Evolutionary conservation across 2,329 filamentous ascomycete species (phyloP).

Genomic region (Alternaria panax): DNA sequence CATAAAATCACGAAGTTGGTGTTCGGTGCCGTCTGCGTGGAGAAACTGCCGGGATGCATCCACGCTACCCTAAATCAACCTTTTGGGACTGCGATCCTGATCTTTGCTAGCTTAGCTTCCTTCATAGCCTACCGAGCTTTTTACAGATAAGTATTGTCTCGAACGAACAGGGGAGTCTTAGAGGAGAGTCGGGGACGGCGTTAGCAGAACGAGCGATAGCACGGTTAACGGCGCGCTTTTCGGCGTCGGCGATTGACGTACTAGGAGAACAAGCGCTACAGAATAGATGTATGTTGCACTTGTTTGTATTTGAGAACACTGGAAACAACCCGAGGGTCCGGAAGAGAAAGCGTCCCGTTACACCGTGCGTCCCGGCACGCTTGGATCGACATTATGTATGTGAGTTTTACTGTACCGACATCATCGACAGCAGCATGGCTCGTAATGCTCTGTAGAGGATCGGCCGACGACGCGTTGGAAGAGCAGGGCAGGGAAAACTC

Average conservation of each 20-base stretch:
- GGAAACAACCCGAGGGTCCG: not conserved
- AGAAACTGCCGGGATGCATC: not conserved
- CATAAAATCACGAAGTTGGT: no score
- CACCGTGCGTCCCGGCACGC: not conserved
- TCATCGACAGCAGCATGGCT: no score
- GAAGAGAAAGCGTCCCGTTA: not conserved
- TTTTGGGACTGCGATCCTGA: not conserved
- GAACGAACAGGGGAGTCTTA: slow-evolving; percentile 16
- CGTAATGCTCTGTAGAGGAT: no score
- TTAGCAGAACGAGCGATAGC: not conserved
- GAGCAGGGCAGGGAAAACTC: no score
- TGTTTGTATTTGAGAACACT: slow-evolving; percentile 3
- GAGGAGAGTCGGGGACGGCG: slow-evolving; percentile 6
- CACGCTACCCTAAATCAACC: not conserved
- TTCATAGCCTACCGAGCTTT: not conserved
- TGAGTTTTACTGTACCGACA: no score
- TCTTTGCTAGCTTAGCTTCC: not conserved
- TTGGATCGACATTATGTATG: not conserved
- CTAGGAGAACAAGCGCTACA: not conserved
- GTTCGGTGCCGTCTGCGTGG: no score
- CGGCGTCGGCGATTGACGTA: not conserved
- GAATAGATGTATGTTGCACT: not conserved
- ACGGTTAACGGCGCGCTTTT: not conserved
- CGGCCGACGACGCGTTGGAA: no score
- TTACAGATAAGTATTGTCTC: slow-evolving; percentile 4